Percentiles rank a stretch among this genome's conserved stretches.
Conservation (phyloP, 164 flowering plant genomes). For the Euptelea pleiosperma region DNA sequence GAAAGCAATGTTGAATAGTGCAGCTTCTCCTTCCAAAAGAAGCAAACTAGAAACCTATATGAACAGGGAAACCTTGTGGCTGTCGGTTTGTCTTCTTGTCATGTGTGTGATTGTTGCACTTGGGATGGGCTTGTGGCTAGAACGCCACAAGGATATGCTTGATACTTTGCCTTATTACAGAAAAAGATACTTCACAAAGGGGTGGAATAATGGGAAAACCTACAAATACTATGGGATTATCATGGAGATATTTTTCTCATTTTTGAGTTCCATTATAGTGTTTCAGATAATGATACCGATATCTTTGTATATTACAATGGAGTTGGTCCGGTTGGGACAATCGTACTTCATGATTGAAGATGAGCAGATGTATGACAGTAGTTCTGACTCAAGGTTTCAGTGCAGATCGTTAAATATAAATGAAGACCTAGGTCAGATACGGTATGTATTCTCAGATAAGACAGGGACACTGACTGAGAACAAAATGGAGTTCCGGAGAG, state of each 20-base stretch:
- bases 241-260: conserved; percentile 82
- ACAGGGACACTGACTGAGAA: conserved; percentile 92
- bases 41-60: conserved; percentile 79
- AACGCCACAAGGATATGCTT: conserved; percentile 51
- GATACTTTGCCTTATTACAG: conserved; percentile 79
- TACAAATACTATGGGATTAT: conserved; percentile 70
- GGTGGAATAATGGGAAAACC: conserved; percentile 32
- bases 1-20: conserved; percentile 93
- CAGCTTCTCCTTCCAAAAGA: conserved; percentile 78
- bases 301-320: conserved; percentile 92
- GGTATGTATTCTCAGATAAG: conserved; percentile 83
- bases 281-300: conserved; percentile 98
- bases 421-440: conserved; percentile 92
- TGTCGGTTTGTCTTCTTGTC: conserved; percentile 72
- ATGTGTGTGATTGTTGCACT: conserved; percentile 77
- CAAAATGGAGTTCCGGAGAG: conserved; percentile 85
- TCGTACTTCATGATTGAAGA: conserved; percentile 95
- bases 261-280: conserved; percentile 85
- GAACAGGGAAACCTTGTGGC: conserved; percentile 87
- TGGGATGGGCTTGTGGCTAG: conserved; percentile 88
- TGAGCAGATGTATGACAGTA: conserved; percentile 60
- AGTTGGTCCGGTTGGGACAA: conserved; percentile 88
- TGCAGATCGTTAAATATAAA: conserved; percentile 92
- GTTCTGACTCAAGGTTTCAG: conserved; percentile 72
- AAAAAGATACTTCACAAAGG: conserved; percentile 42